A percentile compares a stretch with the other conserved stretches of the same genome.
Evolutionary conservation across 306 rosid genomes (phyloP).

Genomic region (barrel medic (Medicago truncatula)): DNA sequence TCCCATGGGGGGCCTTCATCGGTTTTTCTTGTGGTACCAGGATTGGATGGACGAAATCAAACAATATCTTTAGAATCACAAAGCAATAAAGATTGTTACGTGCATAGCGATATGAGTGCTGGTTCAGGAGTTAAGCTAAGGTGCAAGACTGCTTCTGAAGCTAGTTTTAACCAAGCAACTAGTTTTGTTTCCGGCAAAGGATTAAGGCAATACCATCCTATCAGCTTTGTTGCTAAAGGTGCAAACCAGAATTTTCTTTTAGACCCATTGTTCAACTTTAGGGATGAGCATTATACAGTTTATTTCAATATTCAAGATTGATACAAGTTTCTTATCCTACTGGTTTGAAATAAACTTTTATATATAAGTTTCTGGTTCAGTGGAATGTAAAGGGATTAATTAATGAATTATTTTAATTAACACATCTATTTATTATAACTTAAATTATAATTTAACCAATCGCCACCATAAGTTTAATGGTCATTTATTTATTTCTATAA

Average conservation of each 20-base stretch:
- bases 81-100: constrained; percentile 64
- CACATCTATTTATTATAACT: neutral
- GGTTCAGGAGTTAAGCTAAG: constrained; percentile 56
- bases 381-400: no score
- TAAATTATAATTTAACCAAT: neutral
- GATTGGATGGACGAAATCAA: constrained; percentile 66
- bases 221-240: constrained; percentile 83
- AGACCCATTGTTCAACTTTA: constrained; percentile 69
- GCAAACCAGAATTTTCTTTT: constrained; percentile 63
- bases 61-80: constrained; percentile 66
- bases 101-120: constrained; percentile 44
- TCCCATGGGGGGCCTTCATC: constrained; percentile 40
- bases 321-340: neutral
- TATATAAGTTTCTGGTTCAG: no score
- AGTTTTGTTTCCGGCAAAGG: constrained; percentile 65
- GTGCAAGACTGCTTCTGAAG: constrained; percentile 51
- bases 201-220: constrained; percentile 64
- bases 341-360: no score
- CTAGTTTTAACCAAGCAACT: constrained; percentile 54
- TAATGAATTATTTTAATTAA: no score
- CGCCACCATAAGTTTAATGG: neutral
- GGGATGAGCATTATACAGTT: constrained; percentile 73
- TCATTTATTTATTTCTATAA: no score
- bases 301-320: constrained; percentile 66
- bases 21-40: constrained; percentile 57